Evolutionary conservation across 495 filamentous ascomycete genomes (phyloP).

Genomic region (Xylaria venustula): DNA sequence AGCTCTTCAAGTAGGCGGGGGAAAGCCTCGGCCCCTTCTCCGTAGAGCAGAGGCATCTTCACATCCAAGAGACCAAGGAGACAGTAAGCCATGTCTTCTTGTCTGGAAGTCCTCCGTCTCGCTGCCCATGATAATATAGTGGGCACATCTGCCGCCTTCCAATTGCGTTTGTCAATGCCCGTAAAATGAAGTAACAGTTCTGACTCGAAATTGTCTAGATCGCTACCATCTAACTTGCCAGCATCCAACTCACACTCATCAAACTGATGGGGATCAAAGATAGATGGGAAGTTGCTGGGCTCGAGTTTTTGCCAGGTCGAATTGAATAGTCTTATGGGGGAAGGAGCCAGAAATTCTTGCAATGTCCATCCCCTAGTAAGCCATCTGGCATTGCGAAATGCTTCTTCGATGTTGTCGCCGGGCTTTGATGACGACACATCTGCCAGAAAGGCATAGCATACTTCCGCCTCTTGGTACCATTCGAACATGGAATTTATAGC

Average conservation of each 20-base stretch:
- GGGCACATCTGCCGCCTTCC: background rate
- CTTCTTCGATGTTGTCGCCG: background rate
- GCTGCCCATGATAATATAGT: constrained; percentile 22
- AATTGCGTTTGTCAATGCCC: background rate
- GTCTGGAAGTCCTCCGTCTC: constrained; percentile 10
- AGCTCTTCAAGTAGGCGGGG: constrained; percentile 26
- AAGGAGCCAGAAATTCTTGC: constrained; percentile 36
- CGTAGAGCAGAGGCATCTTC: constrained; percentile 28
- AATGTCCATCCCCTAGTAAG: constrained; percentile 42
- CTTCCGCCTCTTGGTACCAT: constrained; percentile 26
- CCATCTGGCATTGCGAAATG: constrained; percentile 18
- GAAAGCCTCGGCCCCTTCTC: constrained; percentile 26
- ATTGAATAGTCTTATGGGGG: constrained; percentile 26
- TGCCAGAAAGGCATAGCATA: constrained; percentile 30
- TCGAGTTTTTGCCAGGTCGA: constrained; percentile 24
- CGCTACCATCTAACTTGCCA: too few relatives aligned
- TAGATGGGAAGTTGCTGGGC: constrained; percentile 6
- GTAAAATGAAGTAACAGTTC: background rate
- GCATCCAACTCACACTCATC: too few relatives aligned
- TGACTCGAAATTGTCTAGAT: background rate
- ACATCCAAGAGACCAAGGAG: constrained; percentile 29
- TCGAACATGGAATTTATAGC: constrained; percentile 47
- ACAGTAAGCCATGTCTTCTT: constrained; percentile 24
- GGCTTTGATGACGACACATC: constrained; percentile 14
- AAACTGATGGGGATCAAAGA: background rate